These are phyloP conservation scores for Aureobasidium namibiae DNA, from an alignment of 2,329 filamentous ascomycete species.

Conservation along the genomic window DNA sequence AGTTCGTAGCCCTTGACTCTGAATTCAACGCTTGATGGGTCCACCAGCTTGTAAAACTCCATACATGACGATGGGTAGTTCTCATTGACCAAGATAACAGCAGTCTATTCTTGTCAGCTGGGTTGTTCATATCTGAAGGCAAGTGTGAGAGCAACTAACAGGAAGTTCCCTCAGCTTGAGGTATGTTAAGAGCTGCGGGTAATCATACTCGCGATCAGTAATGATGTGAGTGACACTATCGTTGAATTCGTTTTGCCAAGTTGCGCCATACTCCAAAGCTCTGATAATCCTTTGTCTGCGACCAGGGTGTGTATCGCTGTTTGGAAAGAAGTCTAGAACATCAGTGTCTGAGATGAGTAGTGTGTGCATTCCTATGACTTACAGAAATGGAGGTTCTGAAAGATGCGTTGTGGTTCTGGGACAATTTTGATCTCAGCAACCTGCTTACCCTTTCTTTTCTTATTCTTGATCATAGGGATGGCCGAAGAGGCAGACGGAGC, in stretches of 20 bases:
- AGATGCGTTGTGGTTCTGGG: slow-evolving; percentile 23
- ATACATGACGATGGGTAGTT: slow-evolving; percentile 39
- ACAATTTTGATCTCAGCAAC: slow-evolving; percentile 16
- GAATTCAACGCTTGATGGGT: slow-evolving; percentile 53
- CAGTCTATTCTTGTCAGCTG: slow-evolving; percentile 22
- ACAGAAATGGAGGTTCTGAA: slow-evolving; percentile 25
- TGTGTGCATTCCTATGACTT: background rate
- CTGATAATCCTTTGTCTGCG: slow-evolving; percentile 66
- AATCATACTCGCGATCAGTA: slow-evolving; percentile 61
- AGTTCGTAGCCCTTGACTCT: slow-evolving; percentile 41
- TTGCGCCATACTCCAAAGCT: slow-evolving; percentile 65
- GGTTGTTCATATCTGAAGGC: background rate
- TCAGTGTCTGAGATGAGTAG: background rate
- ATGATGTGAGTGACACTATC: slow-evolving; percentile 65
- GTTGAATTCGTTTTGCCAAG: slow-evolving; percentile 54
- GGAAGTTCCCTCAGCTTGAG: slow-evolving; percentile 44
- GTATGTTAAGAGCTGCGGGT: slow-evolving; percentile 52
- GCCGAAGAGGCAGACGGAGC: slow-evolving; percentile 9
- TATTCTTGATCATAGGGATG: slow-evolving; percentile 2
- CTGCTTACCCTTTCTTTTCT: slow-evolving; percentile 5
- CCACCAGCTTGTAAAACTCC: slow-evolving; percentile 31
- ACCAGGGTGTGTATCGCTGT: slow-evolving; percentile 61
- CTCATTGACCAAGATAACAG: slow-evolving; percentile 44
- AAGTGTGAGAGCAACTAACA: slow-evolving; percentile 27
- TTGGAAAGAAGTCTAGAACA: slow-evolving; percentile 61